These are phyloP conservation scores for Fusarium sp. DNA, from an alignment of 2,329 filamentous ascomycete species.

Conservation along the genomic window DNA sequence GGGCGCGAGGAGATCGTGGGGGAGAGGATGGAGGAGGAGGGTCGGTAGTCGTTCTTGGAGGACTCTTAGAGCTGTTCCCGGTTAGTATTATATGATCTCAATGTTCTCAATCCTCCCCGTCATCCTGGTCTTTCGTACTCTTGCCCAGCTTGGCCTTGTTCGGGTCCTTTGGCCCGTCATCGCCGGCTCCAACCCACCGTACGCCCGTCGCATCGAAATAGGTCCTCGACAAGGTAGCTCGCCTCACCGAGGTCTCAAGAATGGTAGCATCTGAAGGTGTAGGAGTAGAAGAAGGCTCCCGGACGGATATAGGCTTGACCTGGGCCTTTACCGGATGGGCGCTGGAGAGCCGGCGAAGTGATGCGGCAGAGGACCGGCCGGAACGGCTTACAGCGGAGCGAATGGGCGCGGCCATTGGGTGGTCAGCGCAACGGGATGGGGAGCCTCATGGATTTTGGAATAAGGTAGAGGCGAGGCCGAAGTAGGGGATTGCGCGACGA, in stretches of 20 bases:
- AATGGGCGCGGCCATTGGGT: constrained; percentile 51
- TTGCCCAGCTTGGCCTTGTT: constrained; percentile 73
- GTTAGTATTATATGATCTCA: not conserved
- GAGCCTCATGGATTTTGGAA: constrained; percentile 38
- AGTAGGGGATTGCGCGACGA: not conserved
- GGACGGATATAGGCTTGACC: constrained; percentile 40
- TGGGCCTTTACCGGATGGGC: constrained; percentile 48
- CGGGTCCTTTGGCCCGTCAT: constrained; percentile 58
- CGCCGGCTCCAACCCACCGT: constrained; percentile 41
- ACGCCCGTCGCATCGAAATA: constrained; percentile 50
- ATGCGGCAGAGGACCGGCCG: constrained; percentile 37
- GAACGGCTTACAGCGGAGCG: constrained; percentile 44
- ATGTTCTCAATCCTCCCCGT: not conserved
- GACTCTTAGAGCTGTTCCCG: constrained; percentile 66
- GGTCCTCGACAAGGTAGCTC: constrained; percentile 37
- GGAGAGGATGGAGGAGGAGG: constrained; percentile 73
- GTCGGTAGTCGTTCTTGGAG: constrained; percentile 76
- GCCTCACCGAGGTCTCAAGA: constrained; percentile 15
- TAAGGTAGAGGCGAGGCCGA: not conserved
- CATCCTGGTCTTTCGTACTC: constrained; percentile 57
- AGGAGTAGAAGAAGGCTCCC: constrained; percentile 9
- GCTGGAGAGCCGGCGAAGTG: constrained; percentile 45
- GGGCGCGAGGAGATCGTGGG: constrained; percentile 81
- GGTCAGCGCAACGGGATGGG: constrained; percentile 40
- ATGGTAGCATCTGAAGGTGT: constrained; percentile 12